Conservation (phyloP, 1,284 basidiomycete genomes). For the Cutaneotrichosporon sp. region DNA sequence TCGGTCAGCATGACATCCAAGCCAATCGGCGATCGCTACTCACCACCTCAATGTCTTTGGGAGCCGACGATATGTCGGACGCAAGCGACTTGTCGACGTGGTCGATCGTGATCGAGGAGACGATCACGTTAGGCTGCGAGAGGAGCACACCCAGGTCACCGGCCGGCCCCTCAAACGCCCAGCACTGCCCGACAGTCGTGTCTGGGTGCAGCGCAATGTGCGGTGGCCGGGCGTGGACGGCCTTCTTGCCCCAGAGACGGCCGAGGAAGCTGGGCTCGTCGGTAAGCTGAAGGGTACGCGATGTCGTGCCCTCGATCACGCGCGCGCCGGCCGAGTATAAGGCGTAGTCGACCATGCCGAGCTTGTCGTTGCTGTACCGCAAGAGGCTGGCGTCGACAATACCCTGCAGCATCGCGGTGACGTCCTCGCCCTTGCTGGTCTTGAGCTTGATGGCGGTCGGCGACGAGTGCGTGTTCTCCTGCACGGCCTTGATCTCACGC, state of each 20-base stretch:
- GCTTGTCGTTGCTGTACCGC: conserved; percentile 70
- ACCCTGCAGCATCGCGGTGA: conserved; percentile 67
- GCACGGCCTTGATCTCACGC: conserved; percentile 32
- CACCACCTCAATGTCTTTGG: conserved; percentile 70
- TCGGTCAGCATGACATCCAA: conserved; percentile 1
- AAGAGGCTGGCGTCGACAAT: conserved; percentile 70
- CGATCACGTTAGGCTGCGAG: conserved; percentile 63
- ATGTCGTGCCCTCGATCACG: conserved; percentile 78
- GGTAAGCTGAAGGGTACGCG: conserved; percentile 63
- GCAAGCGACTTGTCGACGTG: conserved; percentile 79
- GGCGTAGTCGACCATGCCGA: conserved; percentile 82
- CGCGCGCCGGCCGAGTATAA: conserved; percentile 77
- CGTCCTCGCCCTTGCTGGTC: conserved; percentile 71
- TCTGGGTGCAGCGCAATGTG: conserved; percentile 77
- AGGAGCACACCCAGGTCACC: conserved; percentile 83
- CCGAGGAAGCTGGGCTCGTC: conserved; percentile 38
- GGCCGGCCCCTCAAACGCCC: conserved; percentile 78
- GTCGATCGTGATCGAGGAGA: conserved; percentile 82
- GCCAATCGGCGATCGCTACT: conserved; percentile 23
- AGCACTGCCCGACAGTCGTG: conserved; percentile 69
- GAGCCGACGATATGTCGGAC: conserved; percentile 75
- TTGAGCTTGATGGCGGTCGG: conserved; percentile 63
- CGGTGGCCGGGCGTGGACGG: conserved; percentile 73
- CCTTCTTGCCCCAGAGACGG: conserved; percentile 35
- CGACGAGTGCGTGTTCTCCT: conserved; percentile 35